Conservation (phyloP, 2,329 filamentous ascomycete species). For the Grosmannia clavigera region DNA sequence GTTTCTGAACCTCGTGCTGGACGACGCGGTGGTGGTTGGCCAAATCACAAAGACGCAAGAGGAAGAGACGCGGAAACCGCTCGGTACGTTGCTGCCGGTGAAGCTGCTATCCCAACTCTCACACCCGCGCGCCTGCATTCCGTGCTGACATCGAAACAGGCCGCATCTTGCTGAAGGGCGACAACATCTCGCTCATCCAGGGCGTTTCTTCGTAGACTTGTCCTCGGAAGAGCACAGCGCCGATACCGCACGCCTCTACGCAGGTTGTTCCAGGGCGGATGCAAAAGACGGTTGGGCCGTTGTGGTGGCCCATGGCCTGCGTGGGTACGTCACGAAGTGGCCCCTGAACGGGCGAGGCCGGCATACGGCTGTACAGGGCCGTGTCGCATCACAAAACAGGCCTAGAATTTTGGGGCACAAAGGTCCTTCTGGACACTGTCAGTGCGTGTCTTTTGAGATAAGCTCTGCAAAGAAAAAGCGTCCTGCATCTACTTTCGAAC, state of each 20-base stretch:
- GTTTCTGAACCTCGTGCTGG: slow-evolving; percentile 92
- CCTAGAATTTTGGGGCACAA: neutral
- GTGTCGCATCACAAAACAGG: too few species aligned
- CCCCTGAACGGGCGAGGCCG: too few species aligned
- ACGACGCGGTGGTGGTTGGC: slow-evolving; percentile 88
- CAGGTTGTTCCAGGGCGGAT: too few species aligned
- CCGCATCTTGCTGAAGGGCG: slow-evolving; percentile 77
- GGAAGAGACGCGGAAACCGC: slow-evolving; percentile 61
- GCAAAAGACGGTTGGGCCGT: too few species aligned
- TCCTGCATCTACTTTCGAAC: neutral
- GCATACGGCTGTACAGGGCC: too few species aligned
- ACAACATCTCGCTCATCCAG: slow-evolving; percentile 77
- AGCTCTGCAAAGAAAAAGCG: neutral
- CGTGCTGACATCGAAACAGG: slow-evolving; percentile 30
- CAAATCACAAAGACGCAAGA: slow-evolving; percentile 66
- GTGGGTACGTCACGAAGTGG: too few species aligned
- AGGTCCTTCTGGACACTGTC: neutral
- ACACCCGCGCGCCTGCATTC: too few species aligned
- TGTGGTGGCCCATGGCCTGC: too few species aligned
- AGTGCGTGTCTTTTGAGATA: neutral
- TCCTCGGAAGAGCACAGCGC: too few species aligned
- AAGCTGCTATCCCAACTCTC: too few species aligned
- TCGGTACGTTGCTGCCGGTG: slow-evolving; percentile 46
- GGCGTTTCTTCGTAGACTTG: slow-evolving; percentile 14
- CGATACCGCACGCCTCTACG: too few species aligned